Conservation (phyloP, 306 rosid genomes). For the Sechiopsis laciniata region DNA sequence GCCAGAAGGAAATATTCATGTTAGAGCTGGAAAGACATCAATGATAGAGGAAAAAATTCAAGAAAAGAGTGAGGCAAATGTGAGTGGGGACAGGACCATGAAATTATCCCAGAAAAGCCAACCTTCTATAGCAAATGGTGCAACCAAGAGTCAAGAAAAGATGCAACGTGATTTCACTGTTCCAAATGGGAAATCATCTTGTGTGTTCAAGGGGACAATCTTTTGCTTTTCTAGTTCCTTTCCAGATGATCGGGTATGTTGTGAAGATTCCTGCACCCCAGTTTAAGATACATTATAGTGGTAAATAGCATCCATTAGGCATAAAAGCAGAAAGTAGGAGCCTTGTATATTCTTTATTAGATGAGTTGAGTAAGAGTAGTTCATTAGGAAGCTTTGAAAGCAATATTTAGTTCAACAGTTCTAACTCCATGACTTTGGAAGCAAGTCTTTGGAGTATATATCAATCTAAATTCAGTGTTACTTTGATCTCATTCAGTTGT, state of each 20-base stretch:
- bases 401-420: background rate
- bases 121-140: slow-evolving; percentile 33
- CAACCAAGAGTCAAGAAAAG: slow-evolving; percentile 28
- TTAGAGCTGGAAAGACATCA: slow-evolving; percentile 38
- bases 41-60: slow-evolving; percentile 34
- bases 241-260: slow-evolving; percentile 75
- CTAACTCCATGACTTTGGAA: slow-evolving; percentile 16
- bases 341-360: background rate
- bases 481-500: slow-evolving; percentile 6
- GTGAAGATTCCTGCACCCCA: slow-evolving; percentile 14
- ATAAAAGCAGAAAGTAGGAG: background rate
- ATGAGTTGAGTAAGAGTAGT: slow-evolving; percentile 2
- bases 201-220: slow-evolving; percentile 52
- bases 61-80: slow-evolving; percentile 34
- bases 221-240: slow-evolving; percentile 68
- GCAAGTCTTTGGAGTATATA: background rate
- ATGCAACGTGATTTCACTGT: slow-evolving; percentile 34
- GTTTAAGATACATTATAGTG: slow-evolving; percentile 13
- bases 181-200: slow-evolving; percentile 43
- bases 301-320: background rate
- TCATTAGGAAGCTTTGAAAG: slow-evolving; percentile 6
- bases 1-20: slow-evolving; percentile 24
- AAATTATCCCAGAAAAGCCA: slow-evolving; percentile 36
- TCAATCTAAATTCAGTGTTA: background rate
- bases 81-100: slow-evolving; percentile 30